phyloP scores from a whole-genome alignment of 2,329 filamentous ascomycete species.

The Penicillium digitatum region DNA sequence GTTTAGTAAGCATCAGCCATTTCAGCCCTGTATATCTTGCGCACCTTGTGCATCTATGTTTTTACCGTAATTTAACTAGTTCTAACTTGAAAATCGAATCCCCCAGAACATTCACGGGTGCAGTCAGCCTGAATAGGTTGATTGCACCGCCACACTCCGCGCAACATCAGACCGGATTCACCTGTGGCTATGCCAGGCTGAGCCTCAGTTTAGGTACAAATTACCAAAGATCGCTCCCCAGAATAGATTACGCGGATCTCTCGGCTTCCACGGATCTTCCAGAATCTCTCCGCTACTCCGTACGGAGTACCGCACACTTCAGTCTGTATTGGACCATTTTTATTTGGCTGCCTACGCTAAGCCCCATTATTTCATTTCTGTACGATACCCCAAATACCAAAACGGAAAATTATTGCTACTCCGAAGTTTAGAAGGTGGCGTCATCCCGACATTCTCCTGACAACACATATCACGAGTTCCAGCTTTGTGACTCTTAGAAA shows the following conservation, averaged over 20 bases:
- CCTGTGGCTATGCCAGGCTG: conserved; percentile 5
- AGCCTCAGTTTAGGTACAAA: not conserved
- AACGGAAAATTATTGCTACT: not conserved
- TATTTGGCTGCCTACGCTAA: conserved; percentile 10
- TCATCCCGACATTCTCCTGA: not conserved
- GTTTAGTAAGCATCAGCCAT: conserved; percentile 1
- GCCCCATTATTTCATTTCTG: not conserved
- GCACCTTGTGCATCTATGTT: not conserved
- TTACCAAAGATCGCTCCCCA: not conserved
- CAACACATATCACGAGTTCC: not conserved
- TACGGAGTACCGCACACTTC: too few species aligned
- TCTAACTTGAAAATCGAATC: not conserved
- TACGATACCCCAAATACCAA: not conserved
- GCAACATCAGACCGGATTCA: not conserved
- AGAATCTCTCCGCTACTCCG: conserved; percentile 8
- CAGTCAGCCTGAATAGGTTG: not conserved
- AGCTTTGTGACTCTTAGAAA: not conserved
- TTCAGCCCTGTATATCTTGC: not conserved
- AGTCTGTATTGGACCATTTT: not conserved
- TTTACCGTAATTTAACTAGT: not conserved
- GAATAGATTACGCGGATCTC: conserved; percentile 14
- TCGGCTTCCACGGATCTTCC: conserved; percentile 16
- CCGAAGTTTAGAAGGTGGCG: not conserved
- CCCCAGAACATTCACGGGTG: not conserved
- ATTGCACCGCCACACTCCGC: conserved; percentile 3